phyloP scores from a whole-genome alignment of 2,329 filamentous ascomycete species.

The Canariomyces notabilis region DNA sequence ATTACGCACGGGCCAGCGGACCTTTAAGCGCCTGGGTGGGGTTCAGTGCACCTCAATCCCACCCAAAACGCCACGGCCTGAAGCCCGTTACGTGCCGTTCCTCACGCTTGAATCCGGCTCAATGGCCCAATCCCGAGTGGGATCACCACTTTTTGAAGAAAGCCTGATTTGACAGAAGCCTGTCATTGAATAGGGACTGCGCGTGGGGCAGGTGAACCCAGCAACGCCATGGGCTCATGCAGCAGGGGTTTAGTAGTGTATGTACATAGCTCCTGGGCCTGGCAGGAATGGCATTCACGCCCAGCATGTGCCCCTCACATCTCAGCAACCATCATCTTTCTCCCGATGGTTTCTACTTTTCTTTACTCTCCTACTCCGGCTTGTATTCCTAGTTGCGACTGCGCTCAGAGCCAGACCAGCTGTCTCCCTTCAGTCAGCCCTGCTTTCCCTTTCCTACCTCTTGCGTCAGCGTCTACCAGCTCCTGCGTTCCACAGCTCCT shows the following conservation, averaged over 20 bases:
- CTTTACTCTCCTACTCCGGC: no score
- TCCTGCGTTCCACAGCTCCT: neutral
- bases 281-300: no score
- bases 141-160: slow-evolving; percentile 6
- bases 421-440: no score
- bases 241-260: no score
- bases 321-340: neutral
- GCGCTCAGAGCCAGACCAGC: no score
- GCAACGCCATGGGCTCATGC: slow-evolving; percentile 12
- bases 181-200: slow-evolving; percentile 5
- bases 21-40: slow-evolving; percentile 24
- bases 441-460: neutral
- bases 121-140: slow-evolving; percentile 10
- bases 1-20: no score
- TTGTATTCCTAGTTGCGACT: neutral
- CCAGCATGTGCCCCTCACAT: neutral
- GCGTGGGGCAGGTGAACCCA: slow-evolving; percentile 11
- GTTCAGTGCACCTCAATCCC: neutral
- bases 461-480: neutral
- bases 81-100: no score
- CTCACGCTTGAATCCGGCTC: neutral
- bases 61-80: no score
- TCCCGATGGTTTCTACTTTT: neutral
- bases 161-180: slow-evolving; percentile 17
- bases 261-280: no score